Base-by-base conservation (phyloP, 306 rosid genomes). In the Canavalia gladiata region DNA sequence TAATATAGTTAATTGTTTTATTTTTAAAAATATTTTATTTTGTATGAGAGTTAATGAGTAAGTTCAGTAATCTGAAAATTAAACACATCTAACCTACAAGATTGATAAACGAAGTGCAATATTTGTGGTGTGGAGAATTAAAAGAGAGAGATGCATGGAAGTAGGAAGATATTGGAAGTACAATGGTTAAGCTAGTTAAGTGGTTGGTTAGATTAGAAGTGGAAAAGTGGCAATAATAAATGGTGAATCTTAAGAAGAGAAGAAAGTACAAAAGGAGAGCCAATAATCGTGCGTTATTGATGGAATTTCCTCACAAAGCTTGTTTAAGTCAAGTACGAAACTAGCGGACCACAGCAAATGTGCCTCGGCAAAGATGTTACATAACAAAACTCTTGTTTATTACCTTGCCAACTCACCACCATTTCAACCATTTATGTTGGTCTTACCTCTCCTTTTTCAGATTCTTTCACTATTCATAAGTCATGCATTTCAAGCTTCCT, bases 331-430 rank as follows among this genome's bases (percentile, higher is more conserved):
- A 77, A 52, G 81, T 74, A 81, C n/a, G 57, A 74, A 87, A 84
- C 80, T 64, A 81, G 77, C 82, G 88, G 86, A 81, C 55, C 86
- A 78, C 28, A 84, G 9, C 54, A 42, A 77, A 72, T 37, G 73
- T 60, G 79, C 72, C 68, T 60, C 5, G 8, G 41, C 85, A 75
- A 57, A 59, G 68, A 72, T 72, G 76, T 47, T 59, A 28, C 81
- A 54, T 47, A 41, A 49, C 79, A 69, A 18, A 59, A n/a, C 33
- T 58, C 52, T 84, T 13, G 29, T 37, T 63, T 85, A 63, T 54
- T 52, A 58, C 68, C 73, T 2, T 28, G 18, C 63, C 60, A 76
- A 30, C 7, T 76, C 80, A 63, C 37, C 74, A 56, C 10, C 18
- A 54, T 65, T 80, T 72, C 33, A 72, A 76, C 62, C 81, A 73